A percentile compares a stretch with the other conserved stretches of the same genome.
Conservation (phyloP, 1,284 basidiomycete genomes). For the Peniophora sp. region DNA sequence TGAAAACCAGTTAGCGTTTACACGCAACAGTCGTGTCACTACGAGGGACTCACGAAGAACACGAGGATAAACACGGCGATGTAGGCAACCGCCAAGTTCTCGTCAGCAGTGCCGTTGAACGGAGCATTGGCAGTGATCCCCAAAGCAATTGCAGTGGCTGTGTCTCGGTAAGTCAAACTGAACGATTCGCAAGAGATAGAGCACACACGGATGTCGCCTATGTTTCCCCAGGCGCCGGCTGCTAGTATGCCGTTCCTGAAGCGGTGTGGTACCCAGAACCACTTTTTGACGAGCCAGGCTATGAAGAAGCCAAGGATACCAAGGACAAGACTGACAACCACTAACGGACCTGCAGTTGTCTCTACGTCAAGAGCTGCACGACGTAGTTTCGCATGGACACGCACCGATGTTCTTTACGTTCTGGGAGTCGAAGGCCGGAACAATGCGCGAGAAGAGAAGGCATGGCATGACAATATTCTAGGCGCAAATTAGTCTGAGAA, state of each 20-base stretch:
- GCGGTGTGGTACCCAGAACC: constrained; percentile 75
- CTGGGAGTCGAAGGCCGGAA: constrained; percentile 61
- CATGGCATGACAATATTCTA: constrained; percentile 64
- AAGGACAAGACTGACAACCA: constrained; percentile 47
- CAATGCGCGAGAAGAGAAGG: constrained; percentile 72
- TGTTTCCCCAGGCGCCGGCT: constrained; percentile 60
- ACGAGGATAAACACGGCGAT: constrained; percentile 38
- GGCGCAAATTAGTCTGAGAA: not conserved
- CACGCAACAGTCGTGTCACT: constrained; percentile 2
- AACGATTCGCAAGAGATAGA: not conserved
- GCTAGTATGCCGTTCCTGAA: constrained; percentile 64
- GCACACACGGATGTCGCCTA: constrained; percentile 61
- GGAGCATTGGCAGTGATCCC: constrained; percentile 44
- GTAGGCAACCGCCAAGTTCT: constrained; percentile 59
- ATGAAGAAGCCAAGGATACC: constrained; percentile 44
- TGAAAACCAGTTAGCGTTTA: not conserved
- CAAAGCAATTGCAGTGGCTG: constrained; percentile 59
- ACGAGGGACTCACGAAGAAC: constrained; percentile 26
- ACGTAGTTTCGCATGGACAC: constrained; percentile 10
- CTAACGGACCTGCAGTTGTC: constrained; percentile 37
- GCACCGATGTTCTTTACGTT: constrained; percentile 59
- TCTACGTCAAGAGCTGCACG: constrained; percentile 11
- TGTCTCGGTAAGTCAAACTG: constrained; percentile 1
- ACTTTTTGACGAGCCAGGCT: constrained; percentile 49
- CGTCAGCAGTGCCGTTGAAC: constrained; percentile 41